Percentiles rank a stretch among this genome's conserved stretches.
Evolutionary conservation across 1,284 basidiomycete genomes (phyloP).

Genomic region (Hemileia vastatrix): DNA sequence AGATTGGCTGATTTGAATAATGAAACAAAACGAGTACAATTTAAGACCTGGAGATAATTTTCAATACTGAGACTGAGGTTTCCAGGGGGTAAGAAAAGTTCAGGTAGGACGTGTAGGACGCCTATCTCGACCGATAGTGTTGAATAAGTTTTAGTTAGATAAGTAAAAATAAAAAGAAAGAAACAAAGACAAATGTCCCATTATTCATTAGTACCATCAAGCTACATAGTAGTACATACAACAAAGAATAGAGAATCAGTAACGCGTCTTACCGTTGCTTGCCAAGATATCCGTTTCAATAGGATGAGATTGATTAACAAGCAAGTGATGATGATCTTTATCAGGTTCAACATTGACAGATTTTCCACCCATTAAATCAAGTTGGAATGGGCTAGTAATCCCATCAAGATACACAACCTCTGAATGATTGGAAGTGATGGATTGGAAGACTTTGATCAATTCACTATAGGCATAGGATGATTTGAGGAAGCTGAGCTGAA

Average conservation of each 20-base stretch:
- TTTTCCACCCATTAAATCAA: no score
- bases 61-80: constrained; percentile 76
- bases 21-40: constrained; percentile 82
- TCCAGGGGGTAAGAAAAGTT: constrained; percentile 66
- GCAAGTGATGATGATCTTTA: constrained; percentile 47
- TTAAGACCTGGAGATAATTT: constrained; percentile 78
- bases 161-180: neutral
- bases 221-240: neutral
- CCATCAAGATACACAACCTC: constrained; percentile 53
- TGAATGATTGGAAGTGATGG: constrained; percentile 53
- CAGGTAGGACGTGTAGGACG: constrained; percentile 78
- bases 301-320: constrained; percentile 57
- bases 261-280: constrained; percentile 56
- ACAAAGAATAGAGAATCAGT: neutral
- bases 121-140: constrained; percentile 46
- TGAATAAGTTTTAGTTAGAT: neutral
- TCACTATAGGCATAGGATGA: constrained; percentile 73
- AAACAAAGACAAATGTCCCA: neutral
- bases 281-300: constrained; percentile 71
- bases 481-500: constrained; percentile 73
- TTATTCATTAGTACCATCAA: neutral
- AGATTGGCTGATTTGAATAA: constrained; percentile 73
- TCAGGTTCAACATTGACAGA: constrained; percentile 53
- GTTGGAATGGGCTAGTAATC: constrained; percentile 54
- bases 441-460: constrained; percentile 60